Conservation (phyloP, 1,139 yeast species). For the Kodamaea sp. region DNA sequence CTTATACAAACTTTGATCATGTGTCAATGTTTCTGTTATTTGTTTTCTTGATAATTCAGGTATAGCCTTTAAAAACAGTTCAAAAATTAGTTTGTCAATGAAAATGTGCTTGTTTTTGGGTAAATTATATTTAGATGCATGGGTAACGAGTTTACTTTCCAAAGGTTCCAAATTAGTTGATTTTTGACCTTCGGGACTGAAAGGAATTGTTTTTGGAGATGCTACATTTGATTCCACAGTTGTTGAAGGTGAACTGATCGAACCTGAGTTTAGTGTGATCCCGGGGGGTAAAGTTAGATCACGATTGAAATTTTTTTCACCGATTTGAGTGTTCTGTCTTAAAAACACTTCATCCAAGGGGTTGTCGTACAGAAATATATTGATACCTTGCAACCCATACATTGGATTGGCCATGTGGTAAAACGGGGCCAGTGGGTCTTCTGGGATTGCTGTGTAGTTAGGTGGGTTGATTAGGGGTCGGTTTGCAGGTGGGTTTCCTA, state of each 20-base stretch:
- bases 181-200: conserved; percentile 15
- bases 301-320: not conserved
- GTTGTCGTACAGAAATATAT: conserved; percentile 36
- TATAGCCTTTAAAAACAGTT: conserved; percentile 17
- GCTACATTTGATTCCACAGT: conserved; percentile 31
- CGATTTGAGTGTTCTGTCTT: conserved; percentile 9
- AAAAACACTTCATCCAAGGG: conserved; percentile 39
- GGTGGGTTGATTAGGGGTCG: too few relatives aligned
- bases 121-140: conserved; percentile 21
- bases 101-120: conserved; percentile 27
- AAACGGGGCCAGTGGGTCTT: conserved; percentile 5
- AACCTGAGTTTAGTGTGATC: conserved; percentile 7
- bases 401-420: conserved; percentile 5
- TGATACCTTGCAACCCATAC: conserved; percentile 28
- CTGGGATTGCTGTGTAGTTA: too few relatives aligned
- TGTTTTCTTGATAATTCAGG: conserved; percentile 19
- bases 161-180: conserved; percentile 10
- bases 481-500: too few relatives aligned
- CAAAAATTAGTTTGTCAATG: conserved; percentile 24
- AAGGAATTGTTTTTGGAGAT: conserved; percentile 20
- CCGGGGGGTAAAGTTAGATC: not conserved
- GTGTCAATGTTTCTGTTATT: conserved; percentile 21
- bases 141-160: conserved; percentile 16
- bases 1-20: conserved; percentile 11
- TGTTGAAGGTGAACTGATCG: conserved; percentile 36